A percentile compares a stretch with the other conserved stretches of the same genome.
Evolutionary conservation across 1,284 basidiomycete genomes (phyloP).

Genomic region (Grifola frondosa): DNA sequence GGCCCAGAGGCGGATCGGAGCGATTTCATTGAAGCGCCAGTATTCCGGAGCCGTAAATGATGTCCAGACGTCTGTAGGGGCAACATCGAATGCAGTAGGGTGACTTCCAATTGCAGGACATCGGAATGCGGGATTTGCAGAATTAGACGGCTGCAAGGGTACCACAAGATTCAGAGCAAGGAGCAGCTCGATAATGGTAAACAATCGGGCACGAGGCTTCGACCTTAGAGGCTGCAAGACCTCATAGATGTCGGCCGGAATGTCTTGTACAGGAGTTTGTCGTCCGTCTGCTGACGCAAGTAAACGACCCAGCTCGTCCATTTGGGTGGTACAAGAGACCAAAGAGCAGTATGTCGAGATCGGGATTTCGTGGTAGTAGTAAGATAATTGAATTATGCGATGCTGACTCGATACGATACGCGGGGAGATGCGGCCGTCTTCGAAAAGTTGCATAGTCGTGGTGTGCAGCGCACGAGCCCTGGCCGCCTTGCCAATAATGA

Average conservation of each 20-base stretch:
- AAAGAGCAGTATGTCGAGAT: conserved; percentile 59
- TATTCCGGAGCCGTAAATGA: conserved; percentile 50
- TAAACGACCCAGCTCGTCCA: conserved; percentile 50
- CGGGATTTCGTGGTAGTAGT: conserved; percentile 60
- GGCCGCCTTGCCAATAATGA: conserved; percentile 59
- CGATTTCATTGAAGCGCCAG: conserved; percentile 58
- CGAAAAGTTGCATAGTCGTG: conserved; percentile 49
- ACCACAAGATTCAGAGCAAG: conserved; percentile 51
- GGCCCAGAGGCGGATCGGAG: conserved; percentile 60
- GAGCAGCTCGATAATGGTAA: conserved; percentile 60
- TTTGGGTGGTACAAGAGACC: conserved; percentile 52
- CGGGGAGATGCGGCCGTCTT: conserved; percentile 35
- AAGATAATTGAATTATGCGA: conserved; percentile 54
- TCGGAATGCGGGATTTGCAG: conserved; percentile 41
- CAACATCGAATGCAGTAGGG: conserved; percentile 47
- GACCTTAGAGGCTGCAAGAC: conserved; percentile 56
- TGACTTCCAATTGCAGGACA: conserved; percentile 42
- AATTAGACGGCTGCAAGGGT: conserved; percentile 49
- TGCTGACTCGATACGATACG: conserved; percentile 52
- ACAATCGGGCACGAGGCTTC: conserved; percentile 54
- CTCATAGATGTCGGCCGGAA: conserved; percentile 48
- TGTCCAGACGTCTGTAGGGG: conserved; percentile 44
- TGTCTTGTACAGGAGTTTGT: conserved; percentile 46
- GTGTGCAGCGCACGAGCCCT: conserved; percentile 66
- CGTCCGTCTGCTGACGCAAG: conserved; percentile 47